phyloP scores from a whole-genome alignment of 768 basidiomycete species.

The Agaricus subrufescens region DNA sequence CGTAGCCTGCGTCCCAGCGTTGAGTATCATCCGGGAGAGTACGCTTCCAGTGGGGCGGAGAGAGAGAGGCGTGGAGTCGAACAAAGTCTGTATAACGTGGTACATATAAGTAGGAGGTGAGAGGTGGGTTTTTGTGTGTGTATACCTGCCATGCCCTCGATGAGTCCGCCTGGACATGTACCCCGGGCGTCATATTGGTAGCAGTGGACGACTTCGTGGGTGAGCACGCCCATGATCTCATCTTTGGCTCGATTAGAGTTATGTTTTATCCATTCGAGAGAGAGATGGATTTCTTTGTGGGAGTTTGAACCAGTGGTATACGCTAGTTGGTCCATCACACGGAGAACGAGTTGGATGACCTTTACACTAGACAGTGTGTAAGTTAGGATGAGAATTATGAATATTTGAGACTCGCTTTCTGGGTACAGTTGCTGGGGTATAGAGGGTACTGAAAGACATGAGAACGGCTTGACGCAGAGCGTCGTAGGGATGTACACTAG shows the following conservation, averaged over 20 bases:
- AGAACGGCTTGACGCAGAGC: slow-evolving; percentile 39
- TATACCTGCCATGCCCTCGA: slow-evolving; percentile 77
- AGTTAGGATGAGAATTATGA: neutral
- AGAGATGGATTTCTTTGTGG: slow-evolving; percentile 73
- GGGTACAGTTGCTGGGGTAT: slow-evolving; percentile 33
- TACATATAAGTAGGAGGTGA: neutral
- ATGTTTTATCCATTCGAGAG: slow-evolving; percentile 56
- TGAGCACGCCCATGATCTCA: slow-evolving; percentile 68
- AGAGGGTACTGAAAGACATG: slow-evolving; percentile 45
- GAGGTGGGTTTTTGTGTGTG: neutral
- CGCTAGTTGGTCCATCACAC: slow-evolving; percentile 67
- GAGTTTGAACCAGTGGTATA: slow-evolving; percentile 50
- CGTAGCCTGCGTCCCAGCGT: slow-evolving; percentile 75
- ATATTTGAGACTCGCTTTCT: slow-evolving; percentile 23
- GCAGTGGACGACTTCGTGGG: slow-evolving; percentile 78
- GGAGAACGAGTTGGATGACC: slow-evolving; percentile 53
- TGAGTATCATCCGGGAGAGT: slow-evolving; percentile 27
- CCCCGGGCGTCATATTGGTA: slow-evolving; percentile 64
- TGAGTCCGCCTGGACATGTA: slow-evolving; percentile 63
- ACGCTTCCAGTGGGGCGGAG: slow-evolving; percentile 68
- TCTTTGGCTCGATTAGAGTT: slow-evolving; percentile 37
- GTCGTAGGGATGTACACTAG: slow-evolving; percentile 38
- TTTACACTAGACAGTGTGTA: slow-evolving; percentile 35
- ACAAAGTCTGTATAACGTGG: slow-evolving; percentile 53
- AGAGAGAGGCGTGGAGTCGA: slow-evolving; percentile 51